A percentile compares a stretch with the other conserved stretches of the same genome.
Evolutionary conservation across 768 basidiomycete species (phyloP).

Genomic region (Phlebiopsis flavidoalba): DNA sequence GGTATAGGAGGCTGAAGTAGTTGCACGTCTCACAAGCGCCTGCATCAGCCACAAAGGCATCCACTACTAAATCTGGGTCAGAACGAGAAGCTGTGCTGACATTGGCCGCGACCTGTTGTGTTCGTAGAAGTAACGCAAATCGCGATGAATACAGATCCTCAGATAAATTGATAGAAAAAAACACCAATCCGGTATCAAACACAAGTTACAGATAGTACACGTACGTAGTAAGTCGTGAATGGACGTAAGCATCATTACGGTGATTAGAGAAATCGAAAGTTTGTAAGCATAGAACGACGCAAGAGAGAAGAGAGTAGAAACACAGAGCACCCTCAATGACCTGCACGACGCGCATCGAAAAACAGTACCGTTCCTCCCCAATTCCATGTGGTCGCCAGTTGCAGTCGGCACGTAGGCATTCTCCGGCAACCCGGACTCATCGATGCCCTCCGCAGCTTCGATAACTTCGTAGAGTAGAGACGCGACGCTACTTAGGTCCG

Average conservation of each 20-base stretch:
- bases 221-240: constrained; percentile 2
- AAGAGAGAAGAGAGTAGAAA: not conserved
- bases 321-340: constrained; percentile 18
- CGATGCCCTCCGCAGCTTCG: constrained; percentile 91
- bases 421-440: constrained; percentile 77
- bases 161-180: not conserved
- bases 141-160: not conserved
- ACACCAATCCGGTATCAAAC: not conserved
- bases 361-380: constrained; percentile 48
- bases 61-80: not conserved
- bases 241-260: not conserved
- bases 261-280: not conserved
- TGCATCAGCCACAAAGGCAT: not conserved
- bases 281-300: not conserved
- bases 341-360: constrained; percentile 83
- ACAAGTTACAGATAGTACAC: not conserved
- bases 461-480: constrained; percentile 92
- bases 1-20: too few species aligned
- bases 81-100: not conserved
- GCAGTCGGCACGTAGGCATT: constrained; percentile 73
- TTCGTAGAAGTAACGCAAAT: not conserved
- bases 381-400: constrained; percentile 51
- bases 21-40: too few species aligned
- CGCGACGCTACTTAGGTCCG: constrained; percentile 94
- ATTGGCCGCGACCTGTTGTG: not conserved